These are phyloP conservation scores for Aspergillus versicolor DNA, from an alignment of 2,329 filamentous ascomycete species.

Conservation along the genomic window DNA sequence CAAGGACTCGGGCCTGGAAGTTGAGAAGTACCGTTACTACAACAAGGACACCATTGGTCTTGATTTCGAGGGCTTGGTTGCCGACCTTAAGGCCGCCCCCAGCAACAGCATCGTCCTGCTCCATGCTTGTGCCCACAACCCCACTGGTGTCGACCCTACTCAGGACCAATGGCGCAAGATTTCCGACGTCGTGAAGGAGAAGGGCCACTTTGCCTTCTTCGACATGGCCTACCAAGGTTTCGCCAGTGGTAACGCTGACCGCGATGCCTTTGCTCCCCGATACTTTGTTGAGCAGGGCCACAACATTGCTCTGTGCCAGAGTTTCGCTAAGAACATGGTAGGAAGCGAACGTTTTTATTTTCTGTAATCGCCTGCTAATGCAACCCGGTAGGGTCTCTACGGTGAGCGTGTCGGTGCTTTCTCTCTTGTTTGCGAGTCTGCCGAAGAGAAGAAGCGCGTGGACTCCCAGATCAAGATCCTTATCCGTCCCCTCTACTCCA, in stretches of 20 bases:
- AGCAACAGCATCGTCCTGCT: conserved; percentile 86
- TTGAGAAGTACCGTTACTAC: conserved; percentile 98
- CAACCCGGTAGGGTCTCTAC: conserved; percentile 72
- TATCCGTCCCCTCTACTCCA: conserved; percentile 95
- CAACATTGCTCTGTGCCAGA: conserved; percentile 83
- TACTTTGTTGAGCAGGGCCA: conserved; percentile 93
- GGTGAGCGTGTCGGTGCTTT: conserved; percentile 97
- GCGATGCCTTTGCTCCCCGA: conserved; percentile 89
- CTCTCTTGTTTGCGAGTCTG: conserved; percentile 80
- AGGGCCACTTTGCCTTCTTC: conserved; percentile 92
- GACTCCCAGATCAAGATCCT: conserved; percentile 99
- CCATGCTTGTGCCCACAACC: conserved; percentile 97
- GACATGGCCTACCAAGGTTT: conserved; percentile 99
- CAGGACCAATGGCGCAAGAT: conserved; percentile 91
- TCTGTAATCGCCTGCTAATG: background rate
- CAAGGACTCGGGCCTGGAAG: conserved; percentile 84
- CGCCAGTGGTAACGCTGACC: conserved; percentile 85
- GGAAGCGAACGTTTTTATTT: conserved; percentile 21
- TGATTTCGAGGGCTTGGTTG: conserved; percentile 91
- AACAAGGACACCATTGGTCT: conserved; percentile 98
- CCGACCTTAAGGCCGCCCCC: conserved; percentile 85
- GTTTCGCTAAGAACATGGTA: conserved; percentile 99
- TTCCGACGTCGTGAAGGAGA: conserved; percentile 78
- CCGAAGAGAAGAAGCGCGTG: conserved; percentile 90
- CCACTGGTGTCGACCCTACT: conserved; percentile 92